A percentile compares a stretch with the other conserved stretches of the same genome.
phyloP scores from a whole-genome alignment of 495 filamentous ascomycete genomes.

The Penicillium antarcticum region DNA sequence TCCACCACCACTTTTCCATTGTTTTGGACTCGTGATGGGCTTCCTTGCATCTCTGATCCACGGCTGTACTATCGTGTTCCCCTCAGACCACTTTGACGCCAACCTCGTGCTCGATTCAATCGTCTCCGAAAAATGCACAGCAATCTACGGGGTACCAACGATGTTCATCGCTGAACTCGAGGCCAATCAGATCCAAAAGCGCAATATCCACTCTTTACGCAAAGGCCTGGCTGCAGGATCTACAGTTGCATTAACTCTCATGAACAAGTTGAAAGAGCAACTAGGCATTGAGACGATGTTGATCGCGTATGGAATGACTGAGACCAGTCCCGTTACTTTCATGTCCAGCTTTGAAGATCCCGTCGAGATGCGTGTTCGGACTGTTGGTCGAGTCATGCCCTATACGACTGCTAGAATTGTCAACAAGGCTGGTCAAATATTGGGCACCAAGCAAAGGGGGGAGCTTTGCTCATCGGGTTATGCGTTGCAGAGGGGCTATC shows the following conservation, averaged over 20 bases:
- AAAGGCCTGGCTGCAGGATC: conserved; percentile 20
- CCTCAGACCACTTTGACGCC: conserved; percentile 12
- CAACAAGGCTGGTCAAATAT: conserved; percentile 47
- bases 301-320: conserved; percentile 24
- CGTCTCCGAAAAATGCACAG: conserved; percentile 62
- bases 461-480: conserved; percentile 77
- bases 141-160: conserved; percentile 81
- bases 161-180: conserved; percentile 77
- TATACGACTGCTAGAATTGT: conserved; percentile 74
- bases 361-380: conserved; percentile 8
- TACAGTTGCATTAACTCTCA: conserved; percentile 9
- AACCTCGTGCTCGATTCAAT: conserved; percentile 57
- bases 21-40: conserved; percentile 79
- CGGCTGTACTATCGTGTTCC: conserved; percentile 46
- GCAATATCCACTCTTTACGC: conserved; percentile 6
- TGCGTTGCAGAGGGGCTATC: conserved; percentile 81
- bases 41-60: conserved; percentile 81
- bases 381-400: conserved; percentile 67
- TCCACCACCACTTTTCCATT: conserved; percentile 79
- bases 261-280: conserved; percentile 12
- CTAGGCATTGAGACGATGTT: conserved; percentile 20
- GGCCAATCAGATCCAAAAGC: conserved; percentile 27
- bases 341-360: conserved; percentile 12
- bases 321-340: conserved; percentile 18
- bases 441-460: conserved; percentile 55